A percentile compares a stretch with the other conserved stretches of the same genome.
These are phyloP conservation scores for Scleroderma citrinum DNA, from an alignment of 768 basidiomycete genomes.

Conservation along the genomic window DNA sequence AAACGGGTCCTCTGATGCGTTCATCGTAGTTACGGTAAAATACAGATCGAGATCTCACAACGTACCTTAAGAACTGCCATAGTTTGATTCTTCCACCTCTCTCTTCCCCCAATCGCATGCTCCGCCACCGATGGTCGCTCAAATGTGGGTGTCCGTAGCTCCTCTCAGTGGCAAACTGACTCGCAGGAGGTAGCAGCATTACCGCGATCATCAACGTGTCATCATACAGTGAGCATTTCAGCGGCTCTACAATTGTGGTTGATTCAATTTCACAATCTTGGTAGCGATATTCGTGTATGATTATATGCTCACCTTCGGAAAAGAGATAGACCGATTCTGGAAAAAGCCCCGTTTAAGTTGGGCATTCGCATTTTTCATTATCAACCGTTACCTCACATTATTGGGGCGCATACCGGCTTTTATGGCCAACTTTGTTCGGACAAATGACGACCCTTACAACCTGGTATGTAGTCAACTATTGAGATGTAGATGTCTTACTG, in stretches of 20 bases:
- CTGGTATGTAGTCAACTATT: constrained; percentile 1
- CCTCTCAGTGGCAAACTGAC: background rate
- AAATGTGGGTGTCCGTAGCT: background rate
- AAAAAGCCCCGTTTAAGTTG: constrained; percentile 22
- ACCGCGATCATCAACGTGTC: background rate
- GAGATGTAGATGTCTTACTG: background rate
- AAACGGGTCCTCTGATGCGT: too few relatives aligned
- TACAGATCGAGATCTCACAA: too few relatives aligned
- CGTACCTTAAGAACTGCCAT: background rate
- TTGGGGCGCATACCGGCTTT: constrained; percentile 35
- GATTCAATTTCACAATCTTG: background rate
- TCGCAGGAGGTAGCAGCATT: background rate
- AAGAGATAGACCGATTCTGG: constrained; percentile 45
- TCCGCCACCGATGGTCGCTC: background rate
- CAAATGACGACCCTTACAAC: background rate
- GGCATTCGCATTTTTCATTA: constrained; percentile 33
- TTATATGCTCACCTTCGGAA: constrained; percentile 37
- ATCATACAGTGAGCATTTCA: background rate
- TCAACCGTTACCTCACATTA: constrained; percentile 37
- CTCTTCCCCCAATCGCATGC: background rate
- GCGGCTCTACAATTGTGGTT: background rate
- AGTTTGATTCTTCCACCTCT: background rate
- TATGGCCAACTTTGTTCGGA: constrained; percentile 28
- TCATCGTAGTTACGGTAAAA: too few relatives aligned
- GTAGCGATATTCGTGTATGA: constrained; percentile 37